phyloP scores from a whole-genome alignment of 2,329 filamentous ascomycete genomes.

The Fusarium camptoceras region DNA sequence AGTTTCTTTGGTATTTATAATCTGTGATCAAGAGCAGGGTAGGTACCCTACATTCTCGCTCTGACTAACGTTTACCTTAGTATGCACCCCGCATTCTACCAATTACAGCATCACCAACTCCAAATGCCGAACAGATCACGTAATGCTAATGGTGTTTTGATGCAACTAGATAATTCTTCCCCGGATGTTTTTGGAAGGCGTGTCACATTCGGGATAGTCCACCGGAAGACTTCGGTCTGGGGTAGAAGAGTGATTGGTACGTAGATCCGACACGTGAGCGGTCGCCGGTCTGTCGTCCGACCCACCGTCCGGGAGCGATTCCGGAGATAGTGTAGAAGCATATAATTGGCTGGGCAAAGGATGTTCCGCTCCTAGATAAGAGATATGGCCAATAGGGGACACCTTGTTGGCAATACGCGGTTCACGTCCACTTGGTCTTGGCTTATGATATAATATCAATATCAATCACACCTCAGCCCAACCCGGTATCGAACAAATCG shows the following conservation, averaged over 20 bases:
- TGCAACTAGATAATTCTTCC: conserved; percentile 23
- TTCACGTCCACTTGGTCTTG: conserved; percentile 1
- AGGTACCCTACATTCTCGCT: neutral
- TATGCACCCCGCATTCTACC: neutral
- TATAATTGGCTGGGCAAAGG: conserved; percentile 9
- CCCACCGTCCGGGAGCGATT: conserved; percentile 23
- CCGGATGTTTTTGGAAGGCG: conserved; percentile 33
- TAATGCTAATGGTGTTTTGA: conserved; percentile 19
- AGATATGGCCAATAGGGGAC: conserved; percentile 17
- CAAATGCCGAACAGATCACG: conserved; percentile 11
- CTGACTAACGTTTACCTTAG: conserved; percentile 22
- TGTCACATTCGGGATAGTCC: conserved; percentile 11
- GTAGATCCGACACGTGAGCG: conserved; percentile 33
- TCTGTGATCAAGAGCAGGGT: conserved; percentile 3
- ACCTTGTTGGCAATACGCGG: conserved; percentile 27
- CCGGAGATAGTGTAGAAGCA: neutral
- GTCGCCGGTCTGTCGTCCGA: conserved; percentile 23
- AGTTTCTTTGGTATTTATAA: neutral
- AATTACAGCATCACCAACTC: neutral
- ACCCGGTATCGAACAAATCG: conserved; percentile 4
- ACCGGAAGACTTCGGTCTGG: conserved; percentile 33
- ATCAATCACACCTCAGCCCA: neutral
- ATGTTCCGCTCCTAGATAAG: conserved; percentile 32
- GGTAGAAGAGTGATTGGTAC: conserved; percentile 6
- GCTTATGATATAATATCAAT: conserved; percentile 23